Conservation (phyloP, 345 rosid genomes). For the Salix caprea region DNA sequence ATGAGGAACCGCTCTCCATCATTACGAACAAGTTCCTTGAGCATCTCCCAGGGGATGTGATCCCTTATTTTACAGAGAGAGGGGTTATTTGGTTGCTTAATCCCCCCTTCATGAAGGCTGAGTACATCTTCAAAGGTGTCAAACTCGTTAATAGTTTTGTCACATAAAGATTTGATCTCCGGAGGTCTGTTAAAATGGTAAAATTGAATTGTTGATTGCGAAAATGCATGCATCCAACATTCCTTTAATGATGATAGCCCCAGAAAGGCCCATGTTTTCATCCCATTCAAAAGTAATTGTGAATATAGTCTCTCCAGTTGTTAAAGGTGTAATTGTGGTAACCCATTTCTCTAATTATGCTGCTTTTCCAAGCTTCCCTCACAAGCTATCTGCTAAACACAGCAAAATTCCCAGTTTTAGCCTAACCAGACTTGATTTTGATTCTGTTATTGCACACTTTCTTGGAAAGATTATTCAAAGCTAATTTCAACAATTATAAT, state of each 20-base stretch:
- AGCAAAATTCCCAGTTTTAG: neutral
- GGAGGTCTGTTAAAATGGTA: slow-evolving; percentile 46
- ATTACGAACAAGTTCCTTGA: slow-evolving; percentile 72
- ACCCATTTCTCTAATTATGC: slow-evolving; percentile 68
- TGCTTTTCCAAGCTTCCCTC: slow-evolving; percentile 55
- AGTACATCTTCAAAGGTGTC: slow-evolving; percentile 68
- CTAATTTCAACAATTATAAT: neutral
- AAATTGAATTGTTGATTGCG: slow-evolving; percentile 5
- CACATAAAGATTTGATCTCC: slow-evolving; percentile 57
- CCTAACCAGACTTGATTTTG: neutral
- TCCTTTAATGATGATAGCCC: slow-evolving; percentile 51
- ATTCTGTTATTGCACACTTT: neutral
- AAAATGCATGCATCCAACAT: neutral
- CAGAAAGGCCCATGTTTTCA: slow-evolving; percentile 56
- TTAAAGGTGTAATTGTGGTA: slow-evolving; percentile 37
- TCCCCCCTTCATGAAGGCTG: slow-evolving; percentile 63
- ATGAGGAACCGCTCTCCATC: slow-evolving; percentile 70
- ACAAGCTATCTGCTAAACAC: slow-evolving; percentile 34
- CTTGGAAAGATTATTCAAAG: neutral
- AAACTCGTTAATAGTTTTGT: slow-evolving; percentile 80
- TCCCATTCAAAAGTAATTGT: slow-evolving; percentile 63
- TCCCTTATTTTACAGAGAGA: slow-evolving; percentile 48
- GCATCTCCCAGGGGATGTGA: slow-evolving; percentile 76
- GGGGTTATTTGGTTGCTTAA: slow-evolving; percentile 35
- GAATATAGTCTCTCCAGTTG: slow-evolving; percentile 52